Base-by-base conservation (phyloP, 345 rosid species). In the Diplotaxis tenuifolia region DNA sequence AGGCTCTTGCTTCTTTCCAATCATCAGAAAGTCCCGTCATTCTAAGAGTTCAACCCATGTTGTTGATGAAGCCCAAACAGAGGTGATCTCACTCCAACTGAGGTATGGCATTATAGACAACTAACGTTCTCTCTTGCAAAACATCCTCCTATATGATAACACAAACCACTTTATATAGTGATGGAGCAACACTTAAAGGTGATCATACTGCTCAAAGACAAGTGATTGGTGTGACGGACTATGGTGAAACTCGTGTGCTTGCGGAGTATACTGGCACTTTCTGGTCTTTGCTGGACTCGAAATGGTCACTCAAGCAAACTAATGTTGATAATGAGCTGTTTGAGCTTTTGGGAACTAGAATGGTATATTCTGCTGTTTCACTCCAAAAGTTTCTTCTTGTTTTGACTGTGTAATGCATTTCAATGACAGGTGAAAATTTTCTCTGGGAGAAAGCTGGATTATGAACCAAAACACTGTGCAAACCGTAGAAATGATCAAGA, bases 281-380 rank as follows among this genome's bases (percentile, higher is more conserved):
- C 58, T 92, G 99, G 99, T 83, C 84, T 23, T 80, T 95, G 78
- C 50, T 92, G 83, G 86, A 85, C 80, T 84, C 86, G 9, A 73
- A 80, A 63, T 90, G 96, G 96, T 68, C 76, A 75, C 96, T 92
- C 56, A 75, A 77, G 75, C 73, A 78, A 56, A 66, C 58, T 22
- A 84, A 73, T 38, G 56, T 74, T 19, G 81, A 78, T 60, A 79
- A 54, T 62, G 81, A 50, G 71, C 78, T 85, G 60, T 86, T 87
- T 73, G 91, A 88, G 81, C 86, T 91, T 38, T n/a, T 66, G 7
- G 93, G 98, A 65, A 67, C 62, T 69, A 80, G 70, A 74, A 75
- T 53, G 98, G 98, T 95, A 85, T 73, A 74, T 45, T 58, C 69
- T 53, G 34, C 61, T 21, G 42, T 12, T 25, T 53, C 36, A 38